Percentiles rank a stretch among this genome's conserved stretches.
These are phyloP conservation scores for Trichosporon asahii DNA, from an alignment of 1,284 basidiomycete species.

Conservation along the genomic window DNA sequence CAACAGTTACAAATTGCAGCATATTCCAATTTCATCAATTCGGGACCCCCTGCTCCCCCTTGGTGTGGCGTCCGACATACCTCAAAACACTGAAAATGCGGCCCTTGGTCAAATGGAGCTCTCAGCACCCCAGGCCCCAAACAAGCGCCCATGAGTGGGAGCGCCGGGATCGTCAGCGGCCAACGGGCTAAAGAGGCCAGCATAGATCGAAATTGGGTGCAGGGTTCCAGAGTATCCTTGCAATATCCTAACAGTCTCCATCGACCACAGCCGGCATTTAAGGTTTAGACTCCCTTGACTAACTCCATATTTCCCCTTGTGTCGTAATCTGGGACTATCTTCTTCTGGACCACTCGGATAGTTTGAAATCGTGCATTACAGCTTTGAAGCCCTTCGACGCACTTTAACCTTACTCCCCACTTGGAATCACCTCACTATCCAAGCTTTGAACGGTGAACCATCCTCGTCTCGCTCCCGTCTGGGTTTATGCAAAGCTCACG, in stretches of 20 bases:
- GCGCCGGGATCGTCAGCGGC: not conserved
- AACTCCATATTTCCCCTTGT: not conserved
- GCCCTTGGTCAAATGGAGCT: not conserved
- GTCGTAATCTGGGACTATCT: not conserved
- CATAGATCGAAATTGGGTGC: not conserved
- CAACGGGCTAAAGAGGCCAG: not conserved
- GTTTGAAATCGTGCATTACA: not conserved
- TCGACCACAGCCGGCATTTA: not conserved
- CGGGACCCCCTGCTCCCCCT: not conserved
- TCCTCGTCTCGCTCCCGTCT: too few species aligned
- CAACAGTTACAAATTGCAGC: slow-evolving; percentile 6
- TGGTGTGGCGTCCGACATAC: slow-evolving; percentile 10
- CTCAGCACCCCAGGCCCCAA: not conserved
- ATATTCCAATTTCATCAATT: not conserved
- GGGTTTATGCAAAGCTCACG: too few species aligned
- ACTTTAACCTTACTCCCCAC: not conserved
- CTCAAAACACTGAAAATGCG: not conserved
- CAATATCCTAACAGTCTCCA: slow-evolving; percentile 1
- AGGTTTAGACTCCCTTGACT: slow-evolving; percentile 7
- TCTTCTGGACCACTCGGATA: not conserved
- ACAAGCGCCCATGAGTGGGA: not conserved
- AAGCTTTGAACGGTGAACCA: not conserved
- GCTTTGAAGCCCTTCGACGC: not conserved
- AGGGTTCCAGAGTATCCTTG: not conserved
- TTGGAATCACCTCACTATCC: not conserved